A percentile compares a stretch with the other conserved stretches of the same genome.
These are phyloP conservation scores for Lineolata rhizophorae DNA, from an alignment of 495 filamentous ascomycete species.

Conservation along the genomic window DNA sequence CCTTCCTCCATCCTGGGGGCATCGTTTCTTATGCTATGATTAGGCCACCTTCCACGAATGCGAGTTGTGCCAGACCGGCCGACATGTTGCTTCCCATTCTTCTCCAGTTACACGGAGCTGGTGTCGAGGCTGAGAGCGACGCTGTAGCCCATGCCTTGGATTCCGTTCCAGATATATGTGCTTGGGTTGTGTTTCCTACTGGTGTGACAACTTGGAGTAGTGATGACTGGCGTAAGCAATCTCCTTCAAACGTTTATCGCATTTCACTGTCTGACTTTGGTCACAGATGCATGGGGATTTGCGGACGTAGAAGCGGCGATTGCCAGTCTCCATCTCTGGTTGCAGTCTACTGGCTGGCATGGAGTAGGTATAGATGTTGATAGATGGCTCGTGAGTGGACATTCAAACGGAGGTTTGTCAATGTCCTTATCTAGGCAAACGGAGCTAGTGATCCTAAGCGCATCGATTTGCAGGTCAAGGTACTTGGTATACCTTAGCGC, in stretches of 20 bases:
- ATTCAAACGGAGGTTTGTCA: conserved; percentile 31
- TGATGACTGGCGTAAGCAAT: conserved; percentile 36
- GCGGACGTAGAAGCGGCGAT: conserved; percentile 33
- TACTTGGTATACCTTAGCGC: conserved; percentile 33
- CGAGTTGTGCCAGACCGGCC: conserved; percentile 8
- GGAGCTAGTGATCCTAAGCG: too few species aligned
- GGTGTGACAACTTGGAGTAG: conserved; percentile 39
- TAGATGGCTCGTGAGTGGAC: conserved; percentile 31
- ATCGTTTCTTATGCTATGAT: conserved; percentile 41
- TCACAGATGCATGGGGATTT: conserved; percentile 35
- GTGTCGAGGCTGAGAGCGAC: conserved; percentile 28
- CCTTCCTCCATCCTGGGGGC: conserved; percentile 30
- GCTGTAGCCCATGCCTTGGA: conserved; percentile 26
- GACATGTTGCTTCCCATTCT: conserved; percentile 20
- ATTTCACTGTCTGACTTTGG: conserved; percentile 4
- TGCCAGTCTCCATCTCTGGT: conserved; percentile 27
- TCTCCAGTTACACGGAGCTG: conserved; percentile 32
- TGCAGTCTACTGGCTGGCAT: conserved; percentile 23
- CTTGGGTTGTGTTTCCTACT: conserved; percentile 35
- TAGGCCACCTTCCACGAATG: conserved; percentile 28
- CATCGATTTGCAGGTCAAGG: too few species aligned
- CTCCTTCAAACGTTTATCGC: background rate
- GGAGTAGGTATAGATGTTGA: conserved; percentile 22
- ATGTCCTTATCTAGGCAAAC: background rate
- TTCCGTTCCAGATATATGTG: conserved; percentile 26